Evolutionary conservation across 2,329 filamentous ascomycete genomes (phyloP).

Genomic region (Fusarium poae): DNA sequence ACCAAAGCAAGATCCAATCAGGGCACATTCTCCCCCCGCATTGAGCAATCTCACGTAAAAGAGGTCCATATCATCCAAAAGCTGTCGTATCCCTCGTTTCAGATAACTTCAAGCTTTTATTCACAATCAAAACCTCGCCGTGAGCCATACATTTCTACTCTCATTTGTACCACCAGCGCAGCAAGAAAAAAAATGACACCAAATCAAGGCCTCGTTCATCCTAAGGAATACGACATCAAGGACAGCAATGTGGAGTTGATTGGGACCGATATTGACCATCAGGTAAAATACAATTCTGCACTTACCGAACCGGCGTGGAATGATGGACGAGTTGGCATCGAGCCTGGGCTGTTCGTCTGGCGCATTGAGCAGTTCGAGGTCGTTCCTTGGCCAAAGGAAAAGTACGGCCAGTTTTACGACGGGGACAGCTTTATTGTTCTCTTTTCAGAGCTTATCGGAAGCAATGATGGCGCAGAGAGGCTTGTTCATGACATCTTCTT

Average conservation of each 20-base stretch:
- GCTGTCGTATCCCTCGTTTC: slow-evolving; percentile 8
- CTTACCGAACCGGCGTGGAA: slow-evolving; percentile 76
- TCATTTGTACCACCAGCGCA: not conserved
- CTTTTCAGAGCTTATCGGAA: slow-evolving; percentile 67
- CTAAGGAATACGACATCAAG: slow-evolving; percentile 74
- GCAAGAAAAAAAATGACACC: slow-evolving; percentile 75
- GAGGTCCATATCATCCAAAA: slow-evolving; percentile 5
- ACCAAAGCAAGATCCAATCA: slow-evolving; percentile 40
- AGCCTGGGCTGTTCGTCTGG: slow-evolving; percentile 71
- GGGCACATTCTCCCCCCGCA: slow-evolving; percentile 37
- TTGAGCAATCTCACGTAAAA: slow-evolving; percentile 33
- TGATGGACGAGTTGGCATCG: slow-evolving; percentile 64
- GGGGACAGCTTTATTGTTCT: slow-evolving; percentile 78
- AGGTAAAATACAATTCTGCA: slow-evolving; percentile 76
- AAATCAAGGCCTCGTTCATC: slow-evolving; percentile 71
- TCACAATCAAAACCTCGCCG: not conserved
- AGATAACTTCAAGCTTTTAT: slow-evolving; percentile 13
- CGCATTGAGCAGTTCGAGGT: slow-evolving; percentile 77
- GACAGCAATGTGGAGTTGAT: slow-evolving; percentile 77
- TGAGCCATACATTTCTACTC: not conserved
- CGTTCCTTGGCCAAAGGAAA: slow-evolving; percentile 68
- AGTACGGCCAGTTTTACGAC: slow-evolving; percentile 72
- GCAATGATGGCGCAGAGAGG: slow-evolving; percentile 57
- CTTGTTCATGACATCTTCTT: slow-evolving; percentile 76
- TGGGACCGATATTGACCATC: slow-evolving; percentile 73